Evolutionary conservation across 768 basidiomycete species (phyloP).

Genomic region (Coprinopsis marcescibilis): DNA sequence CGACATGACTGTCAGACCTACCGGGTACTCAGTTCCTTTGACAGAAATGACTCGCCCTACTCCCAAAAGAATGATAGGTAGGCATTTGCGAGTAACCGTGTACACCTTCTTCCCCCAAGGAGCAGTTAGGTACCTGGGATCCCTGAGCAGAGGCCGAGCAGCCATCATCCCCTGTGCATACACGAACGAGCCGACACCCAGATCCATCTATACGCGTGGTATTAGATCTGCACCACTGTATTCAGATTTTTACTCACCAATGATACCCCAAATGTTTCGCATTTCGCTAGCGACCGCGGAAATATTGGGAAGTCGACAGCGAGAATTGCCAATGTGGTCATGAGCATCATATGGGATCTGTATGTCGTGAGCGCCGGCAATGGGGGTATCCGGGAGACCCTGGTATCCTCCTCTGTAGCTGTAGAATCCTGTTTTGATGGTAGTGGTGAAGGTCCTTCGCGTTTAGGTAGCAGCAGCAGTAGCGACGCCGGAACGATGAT

Average conservation of each 20-base stretch:
- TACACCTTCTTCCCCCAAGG: slow-evolving; percentile 48
- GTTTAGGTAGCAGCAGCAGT: slow-evolving; percentile 37
- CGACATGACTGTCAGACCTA: slow-evolving; percentile 28
- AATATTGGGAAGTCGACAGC: slow-evolving; percentile 96
- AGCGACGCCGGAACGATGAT: slow-evolving; percentile 42
- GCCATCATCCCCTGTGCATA: slow-evolving; percentile 94
- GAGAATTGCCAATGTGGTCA: slow-evolving; percentile 86
- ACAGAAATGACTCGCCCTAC: slow-evolving; percentile 76
- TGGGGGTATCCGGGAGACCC: slow-evolving; percentile 32
- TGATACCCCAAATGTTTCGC: slow-evolving; percentile 93
- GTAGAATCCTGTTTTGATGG: slow-evolving; percentile 39
- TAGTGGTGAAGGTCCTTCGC: slow-evolving; percentile 41
- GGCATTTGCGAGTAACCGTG: slow-evolving; percentile 45
- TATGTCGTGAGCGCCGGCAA: slow-evolving; percentile 82
- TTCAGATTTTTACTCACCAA: slow-evolving; percentile 47
- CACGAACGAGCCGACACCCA: slow-evolving; percentile 96
- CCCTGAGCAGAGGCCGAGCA: slow-evolving; percentile 72
- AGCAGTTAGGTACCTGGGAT: slow-evolving; percentile 45
- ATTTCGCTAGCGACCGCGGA: slow-evolving; percentile 83
- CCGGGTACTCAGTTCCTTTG: slow-evolving; percentile 92
- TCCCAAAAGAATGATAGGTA: slow-evolving; percentile 70
- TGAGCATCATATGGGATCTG: slow-evolving; percentile 90
- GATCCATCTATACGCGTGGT: slow-evolving; percentile 71
- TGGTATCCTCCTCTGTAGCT: slow-evolving; percentile 14
- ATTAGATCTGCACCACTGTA: slow-evolving; percentile 3